These are phyloP conservation scores for Saccharomyces pastorianus DNA, from an alignment of 1,139 yeast genomes.

Conservation along the genomic window DNA sequence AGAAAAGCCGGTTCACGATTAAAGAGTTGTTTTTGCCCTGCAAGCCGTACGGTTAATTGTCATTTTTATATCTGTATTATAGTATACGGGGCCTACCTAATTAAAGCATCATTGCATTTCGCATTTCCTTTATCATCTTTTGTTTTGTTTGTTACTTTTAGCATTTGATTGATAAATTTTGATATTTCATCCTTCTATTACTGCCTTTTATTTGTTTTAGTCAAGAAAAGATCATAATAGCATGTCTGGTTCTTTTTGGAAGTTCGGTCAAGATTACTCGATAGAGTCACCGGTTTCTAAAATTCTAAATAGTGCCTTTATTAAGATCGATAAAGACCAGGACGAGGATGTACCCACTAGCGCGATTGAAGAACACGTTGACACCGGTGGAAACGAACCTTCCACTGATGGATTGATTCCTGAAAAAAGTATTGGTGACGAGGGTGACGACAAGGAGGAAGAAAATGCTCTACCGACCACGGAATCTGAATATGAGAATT, in stretches of 20 bases:
- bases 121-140: background rate
- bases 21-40: background rate
- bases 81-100: background rate
- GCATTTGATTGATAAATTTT: background rate
- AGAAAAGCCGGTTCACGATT: background rate
- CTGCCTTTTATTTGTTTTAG: too few relatives aligned
- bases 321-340: background rate
- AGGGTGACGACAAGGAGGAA: conserved; percentile 13
- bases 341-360: conserved; percentile 2
- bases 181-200: background rate
- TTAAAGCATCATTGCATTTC: background rate
- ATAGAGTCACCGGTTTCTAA: conserved; percentile 59
- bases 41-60: background rate
- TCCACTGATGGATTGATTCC: conserved; percentile 10
- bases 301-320: background rate
- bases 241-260: conserved; percentile 82
- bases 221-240: conserved; percentile 1
- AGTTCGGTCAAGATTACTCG: conserved; percentile 73
- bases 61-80: background rate
- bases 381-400: background rate
- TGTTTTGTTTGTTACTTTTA: background rate
- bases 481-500: conserved; percentile 24
- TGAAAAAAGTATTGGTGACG: conserved; percentile 6
- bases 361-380: background rate
- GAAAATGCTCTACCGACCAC: conserved; percentile 23